phyloP scores from a whole-genome alignment of 805 yeast species.

The Yamadazyma ubonensis region DNA sequence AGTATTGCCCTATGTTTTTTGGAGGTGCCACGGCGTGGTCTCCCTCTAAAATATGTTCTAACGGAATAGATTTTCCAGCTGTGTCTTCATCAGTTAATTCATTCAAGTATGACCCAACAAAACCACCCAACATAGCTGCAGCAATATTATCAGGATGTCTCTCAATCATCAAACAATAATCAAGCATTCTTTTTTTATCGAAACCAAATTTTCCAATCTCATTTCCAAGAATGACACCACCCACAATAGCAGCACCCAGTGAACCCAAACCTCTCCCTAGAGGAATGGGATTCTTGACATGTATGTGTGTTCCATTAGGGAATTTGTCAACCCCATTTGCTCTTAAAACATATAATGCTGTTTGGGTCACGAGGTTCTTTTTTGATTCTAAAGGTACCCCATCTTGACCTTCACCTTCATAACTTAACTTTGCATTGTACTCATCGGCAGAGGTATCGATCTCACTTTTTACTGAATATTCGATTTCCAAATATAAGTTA shows the following conservation, averaged over 20 bases:
- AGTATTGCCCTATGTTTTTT: constrained; percentile 78
- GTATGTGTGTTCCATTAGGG: constrained; percentile 80
- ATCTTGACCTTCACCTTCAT: constrained; percentile 78
- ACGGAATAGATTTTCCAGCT: constrained; percentile 68
- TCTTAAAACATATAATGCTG: constrained; percentile 88
- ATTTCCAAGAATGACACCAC: constrained; percentile 89
- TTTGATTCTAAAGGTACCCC: constrained; percentile 78
- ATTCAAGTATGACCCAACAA: constrained; percentile 91
- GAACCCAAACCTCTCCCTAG: constrained; percentile 97
- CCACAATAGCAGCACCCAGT: constrained; percentile 97
- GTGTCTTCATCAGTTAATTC: constrained; percentile 72
- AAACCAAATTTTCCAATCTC: constrained; percentile 74
- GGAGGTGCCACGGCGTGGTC: constrained; percentile 58
- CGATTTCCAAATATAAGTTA: constrained; percentile 66
- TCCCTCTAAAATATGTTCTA: constrained; percentile 68
- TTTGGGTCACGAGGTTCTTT: constrained; percentile 82
- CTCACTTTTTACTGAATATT: constrained; percentile 60
- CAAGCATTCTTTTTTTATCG: constrained; percentile 79
- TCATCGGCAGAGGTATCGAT: constrained; percentile 54
- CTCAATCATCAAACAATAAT: constrained; percentile 94
- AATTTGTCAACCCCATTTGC: constrained; percentile 74
- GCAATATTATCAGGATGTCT: constrained; percentile 98
- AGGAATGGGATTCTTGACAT: constrained; percentile 88
- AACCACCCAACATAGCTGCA: constrained; percentile 99
- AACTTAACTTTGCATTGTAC: constrained; percentile 65